A percentile compares a stretch with the other conserved stretches of the same genome.
These are phyloP conservation scores for Cladophialophora immunda DNA, from an alignment of 2,329 filamentous ascomycete species.

Conservation along the genomic window DNA sequence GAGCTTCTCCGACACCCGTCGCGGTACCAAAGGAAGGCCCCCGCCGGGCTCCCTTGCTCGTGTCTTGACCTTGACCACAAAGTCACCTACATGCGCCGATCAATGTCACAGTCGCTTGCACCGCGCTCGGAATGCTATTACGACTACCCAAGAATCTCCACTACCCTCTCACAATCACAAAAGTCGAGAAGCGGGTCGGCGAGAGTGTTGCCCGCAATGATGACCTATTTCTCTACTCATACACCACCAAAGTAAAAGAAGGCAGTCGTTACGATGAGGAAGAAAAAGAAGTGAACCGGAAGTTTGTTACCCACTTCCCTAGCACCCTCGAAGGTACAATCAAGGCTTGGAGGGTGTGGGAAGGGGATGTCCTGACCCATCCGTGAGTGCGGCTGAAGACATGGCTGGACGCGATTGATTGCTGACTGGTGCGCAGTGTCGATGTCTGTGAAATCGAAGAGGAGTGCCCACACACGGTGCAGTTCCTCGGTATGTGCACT, in stretches of 20 bases:
- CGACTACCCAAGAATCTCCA: conserved; percentile 68
- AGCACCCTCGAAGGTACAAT: conserved; percentile 84
- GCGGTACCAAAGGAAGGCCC: not conserved
- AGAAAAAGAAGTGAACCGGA: conserved; percentile 73
- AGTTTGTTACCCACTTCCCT: conserved; percentile 81
- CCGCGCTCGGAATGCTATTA: conserved; percentile 52
- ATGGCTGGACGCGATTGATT: not conserved
- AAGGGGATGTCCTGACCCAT: conserved; percentile 54
- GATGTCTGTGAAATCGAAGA: conserved; percentile 82
- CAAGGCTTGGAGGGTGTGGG: conserved; percentile 74
- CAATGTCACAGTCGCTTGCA: conserved; percentile 28
- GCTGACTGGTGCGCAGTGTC: conserved; percentile 50
- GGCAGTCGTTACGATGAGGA: conserved; percentile 70
- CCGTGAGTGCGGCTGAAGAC: conserved; percentile 48
- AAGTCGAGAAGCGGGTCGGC: conserved; percentile 78
- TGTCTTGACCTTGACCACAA: conserved; percentile 11
- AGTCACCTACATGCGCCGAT: conserved; percentile 29
- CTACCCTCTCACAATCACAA: conserved; percentile 93
- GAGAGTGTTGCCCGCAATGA: conserved; percentile 80
- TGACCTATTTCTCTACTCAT: conserved; percentile 85
- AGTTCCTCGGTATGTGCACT: conserved; percentile 89
- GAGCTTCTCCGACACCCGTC: not conserved
- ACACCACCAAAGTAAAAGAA: conserved; percentile 75
- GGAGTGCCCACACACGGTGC: conserved; percentile 87
- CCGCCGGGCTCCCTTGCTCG: not conserved